These are phyloP conservation scores for Lobulomyces angularis DNA, from an alignment of 192 early-diverging fungal genomes.

Conservation along the genomic window DNA sequence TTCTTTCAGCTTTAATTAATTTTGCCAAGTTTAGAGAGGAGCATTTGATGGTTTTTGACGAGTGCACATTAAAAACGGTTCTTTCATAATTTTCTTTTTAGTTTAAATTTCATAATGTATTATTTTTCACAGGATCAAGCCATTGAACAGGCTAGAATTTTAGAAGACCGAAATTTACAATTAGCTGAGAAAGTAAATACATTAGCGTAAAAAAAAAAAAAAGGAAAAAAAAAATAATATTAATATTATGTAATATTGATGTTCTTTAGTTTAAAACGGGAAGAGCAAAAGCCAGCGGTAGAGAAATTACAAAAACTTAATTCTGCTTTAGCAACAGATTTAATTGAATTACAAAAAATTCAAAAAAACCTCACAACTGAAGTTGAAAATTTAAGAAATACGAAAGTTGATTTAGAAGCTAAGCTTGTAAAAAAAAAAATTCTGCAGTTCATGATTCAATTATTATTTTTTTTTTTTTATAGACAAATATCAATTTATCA, in stretches of 20 bases:
- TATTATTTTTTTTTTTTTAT: slow-evolving; percentile 3
- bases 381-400: slow-evolving; percentile 28
- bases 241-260: slow-evolving; percentile 7
- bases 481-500: slow-evolving; percentile 34
- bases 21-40: slow-evolving; percentile 85
- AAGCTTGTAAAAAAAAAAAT: slow-evolving; percentile 20
- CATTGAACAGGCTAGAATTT: slow-evolving; percentile 23
- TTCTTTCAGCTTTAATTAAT: slow-evolving; percentile 77
- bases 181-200: slow-evolving; percentile 39
- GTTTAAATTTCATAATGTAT: no score
- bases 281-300: slow-evolving; percentile 37
- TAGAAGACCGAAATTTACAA: slow-evolving; percentile 39
- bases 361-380: slow-evolving; percentile 28
- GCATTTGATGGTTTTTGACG: slow-evolving; percentile 49
- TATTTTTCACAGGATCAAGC: slow-evolving; percentile 17
- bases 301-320: slow-evolving; percentile 36
- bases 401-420: slow-evolving; percentile 41
- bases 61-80: slow-evolving; percentile 49
- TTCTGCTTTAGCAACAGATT: slow-evolving; percentile 32
- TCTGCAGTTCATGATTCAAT: background rate
- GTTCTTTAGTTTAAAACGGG: slow-evolving; percentile 27
- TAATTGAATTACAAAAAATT: slow-evolving; percentile 31
- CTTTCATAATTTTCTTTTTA: no score
- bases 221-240: no score
- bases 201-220: slow-evolving; percentile 12